phyloP scores from a whole-genome alignment of 345 rosid genomes.

The Salix brachista region DNA sequence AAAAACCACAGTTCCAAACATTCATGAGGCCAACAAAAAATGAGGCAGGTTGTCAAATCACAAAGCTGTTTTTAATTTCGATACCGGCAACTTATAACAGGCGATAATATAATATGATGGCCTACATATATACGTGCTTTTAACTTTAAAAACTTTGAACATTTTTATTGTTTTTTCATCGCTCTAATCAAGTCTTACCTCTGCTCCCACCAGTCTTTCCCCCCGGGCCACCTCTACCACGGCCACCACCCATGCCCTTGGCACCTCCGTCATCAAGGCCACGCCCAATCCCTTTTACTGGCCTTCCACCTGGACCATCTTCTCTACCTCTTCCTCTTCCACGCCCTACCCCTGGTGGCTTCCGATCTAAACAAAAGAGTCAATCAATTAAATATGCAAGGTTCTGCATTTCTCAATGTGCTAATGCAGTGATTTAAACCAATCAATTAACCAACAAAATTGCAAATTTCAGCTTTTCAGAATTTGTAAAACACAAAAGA shows the following conservation, averaged over 20 bases:
- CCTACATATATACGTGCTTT: background rate
- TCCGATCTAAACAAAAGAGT: slow-evolving; percentile 43
- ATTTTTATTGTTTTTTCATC: background rate
- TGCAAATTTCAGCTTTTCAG: background rate
- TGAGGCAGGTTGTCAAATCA: background rate
- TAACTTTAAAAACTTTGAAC: background rate
- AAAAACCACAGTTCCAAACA: background rate
- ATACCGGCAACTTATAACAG: background rate
- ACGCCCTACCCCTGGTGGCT: slow-evolving; percentile 74
- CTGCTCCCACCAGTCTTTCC: slow-evolving; percentile 53
- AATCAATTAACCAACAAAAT: background rate
- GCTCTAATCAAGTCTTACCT: slow-evolving; percentile 32
- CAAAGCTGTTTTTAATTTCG: background rate
- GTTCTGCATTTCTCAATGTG: background rate
- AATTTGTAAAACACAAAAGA: background rate
- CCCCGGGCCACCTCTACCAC: slow-evolving; percentile 65
- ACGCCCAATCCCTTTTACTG: slow-evolving; percentile 58
- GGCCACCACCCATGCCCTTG: slow-evolving; percentile 59
- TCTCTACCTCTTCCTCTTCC: slow-evolving; percentile 89
- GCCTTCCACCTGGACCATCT: slow-evolving; percentile 62
- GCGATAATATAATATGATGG: background rate
- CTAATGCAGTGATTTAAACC: background rate
- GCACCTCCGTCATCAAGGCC: slow-evolving; percentile 66
- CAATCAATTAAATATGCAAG: background rate
- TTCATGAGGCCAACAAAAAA: background rate